Conservation (phyloP, 768 basidiomycete genomes). For the Tulasnella sp. region DNA sequence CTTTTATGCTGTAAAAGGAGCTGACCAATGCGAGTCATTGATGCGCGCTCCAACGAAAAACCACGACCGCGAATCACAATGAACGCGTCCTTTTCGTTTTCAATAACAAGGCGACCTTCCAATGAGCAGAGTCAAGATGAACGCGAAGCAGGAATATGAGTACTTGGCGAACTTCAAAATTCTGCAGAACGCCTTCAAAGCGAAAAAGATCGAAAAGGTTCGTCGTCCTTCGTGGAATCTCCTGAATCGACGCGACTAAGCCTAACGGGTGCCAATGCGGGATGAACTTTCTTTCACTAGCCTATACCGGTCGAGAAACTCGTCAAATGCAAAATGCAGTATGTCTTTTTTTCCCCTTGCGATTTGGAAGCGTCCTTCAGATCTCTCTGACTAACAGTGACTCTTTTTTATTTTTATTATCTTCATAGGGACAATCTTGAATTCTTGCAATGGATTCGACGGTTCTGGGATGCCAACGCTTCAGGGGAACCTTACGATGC, state of each 20-base stretch:
- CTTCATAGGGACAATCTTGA: slow-evolving; percentile 87
- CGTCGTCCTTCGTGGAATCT: slow-evolving; percentile 30
- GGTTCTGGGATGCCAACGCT: slow-evolving; percentile 92
- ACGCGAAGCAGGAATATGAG: slow-evolving; percentile 94
- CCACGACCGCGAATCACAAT: neutral
- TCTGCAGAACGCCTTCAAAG: slow-evolving; percentile 87
- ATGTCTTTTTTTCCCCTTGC: slow-evolving; percentile 46
- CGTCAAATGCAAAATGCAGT: slow-evolving; percentile 99
- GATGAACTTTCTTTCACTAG: slow-evolving; percentile 41
- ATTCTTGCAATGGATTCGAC: slow-evolving; percentile 95
- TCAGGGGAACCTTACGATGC: slow-evolving; percentile 85
- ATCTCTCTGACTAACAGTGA: neutral
- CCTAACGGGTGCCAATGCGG: no score
- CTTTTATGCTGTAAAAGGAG: neutral
- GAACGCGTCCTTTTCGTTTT: slow-evolving; percentile 9
- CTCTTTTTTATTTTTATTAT: neutral
- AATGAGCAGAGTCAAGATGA: slow-evolving; percentile 91
- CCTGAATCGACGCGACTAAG: no score
- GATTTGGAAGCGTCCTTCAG: neutral
- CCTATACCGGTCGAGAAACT: slow-evolving; percentile 94
- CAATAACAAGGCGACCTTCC: slow-evolving; percentile 72
- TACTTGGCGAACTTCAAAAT: slow-evolving; percentile 94
- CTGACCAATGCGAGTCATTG: slow-evolving; percentile 19
- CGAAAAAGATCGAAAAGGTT: slow-evolving; percentile 92
- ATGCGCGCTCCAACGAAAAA: neutral